phyloP scores from a whole-genome alignment of 345 rosid genomes.

The Dimocarpus longan region DNA sequence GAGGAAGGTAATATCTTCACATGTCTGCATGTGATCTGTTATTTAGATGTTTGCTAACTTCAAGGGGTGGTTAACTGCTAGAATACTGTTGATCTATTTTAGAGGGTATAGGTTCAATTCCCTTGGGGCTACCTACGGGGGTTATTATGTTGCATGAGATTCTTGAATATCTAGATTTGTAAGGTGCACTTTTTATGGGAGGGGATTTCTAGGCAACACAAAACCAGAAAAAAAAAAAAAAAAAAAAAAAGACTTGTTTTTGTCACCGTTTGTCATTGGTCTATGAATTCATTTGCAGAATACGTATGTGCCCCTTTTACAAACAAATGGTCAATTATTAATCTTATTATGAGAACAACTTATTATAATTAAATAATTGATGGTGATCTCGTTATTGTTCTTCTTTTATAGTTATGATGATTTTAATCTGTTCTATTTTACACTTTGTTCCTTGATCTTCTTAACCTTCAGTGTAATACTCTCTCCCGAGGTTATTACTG shows the following conservation, averaged over 20 bases:
- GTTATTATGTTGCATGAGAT: too few species aligned
- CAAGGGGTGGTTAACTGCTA: background rate
- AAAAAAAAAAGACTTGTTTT: background rate
- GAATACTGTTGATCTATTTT: too few species aligned
- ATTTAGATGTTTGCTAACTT: background rate
- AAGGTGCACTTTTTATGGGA: too few species aligned
- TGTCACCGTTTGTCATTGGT: background rate
- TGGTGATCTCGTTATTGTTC: background rate
- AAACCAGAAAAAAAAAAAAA: too few species aligned
- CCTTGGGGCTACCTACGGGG: too few species aligned
- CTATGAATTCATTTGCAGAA: background rate
- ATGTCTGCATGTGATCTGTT: background rate
- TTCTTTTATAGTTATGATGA: background rate
- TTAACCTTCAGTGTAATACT: slow-evolving; percentile 51
- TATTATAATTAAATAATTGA: background rate
- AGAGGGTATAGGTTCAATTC: too few species aligned
- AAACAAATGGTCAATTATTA: background rate
- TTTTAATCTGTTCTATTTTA: slow-evolving; percentile 16
- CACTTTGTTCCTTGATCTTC: slow-evolving; percentile 27
- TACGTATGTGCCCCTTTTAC: background rate
- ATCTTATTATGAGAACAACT: background rate
- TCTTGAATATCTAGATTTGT: too few species aligned
- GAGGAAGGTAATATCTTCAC: slow-evolving; percentile 62
- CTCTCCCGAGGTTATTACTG: too few species aligned
- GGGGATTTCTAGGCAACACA: too few species aligned